Percentiles rank a stretch among this genome's conserved stretches.
Conservation (phyloP, 805 yeast species). For the Phaffomyces thermotolerans region DNA sequence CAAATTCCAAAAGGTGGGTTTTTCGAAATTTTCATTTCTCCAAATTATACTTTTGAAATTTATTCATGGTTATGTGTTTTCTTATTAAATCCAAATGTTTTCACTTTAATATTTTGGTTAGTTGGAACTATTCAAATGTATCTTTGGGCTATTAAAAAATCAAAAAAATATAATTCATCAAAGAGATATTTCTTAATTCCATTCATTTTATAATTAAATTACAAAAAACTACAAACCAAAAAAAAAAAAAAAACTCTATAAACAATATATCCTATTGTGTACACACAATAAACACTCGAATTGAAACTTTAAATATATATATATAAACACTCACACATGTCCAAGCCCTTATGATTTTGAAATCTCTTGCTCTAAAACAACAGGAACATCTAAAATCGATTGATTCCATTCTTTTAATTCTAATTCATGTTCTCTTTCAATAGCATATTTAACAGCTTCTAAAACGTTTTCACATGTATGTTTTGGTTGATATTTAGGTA, state of each 20-base stretch:
- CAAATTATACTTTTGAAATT: conserved; percentile 88
- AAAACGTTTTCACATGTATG: conserved; percentile 65
- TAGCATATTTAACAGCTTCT: conserved; percentile 78
- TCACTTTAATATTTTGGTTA: conserved; percentile 60
- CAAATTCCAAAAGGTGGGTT: conserved; percentile 68
- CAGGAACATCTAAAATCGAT: conserved; percentile 45
- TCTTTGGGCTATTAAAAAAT: conserved; percentile 87
- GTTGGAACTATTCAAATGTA: conserved; percentile 82
- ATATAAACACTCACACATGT: too few relatives aligned
- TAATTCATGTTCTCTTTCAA: conserved; percentile 68
- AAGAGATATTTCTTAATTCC: conserved; percentile 79
- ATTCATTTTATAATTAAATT: conserved; percentile 44
- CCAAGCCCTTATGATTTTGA: neutral
- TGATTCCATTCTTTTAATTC: conserved; percentile 74
- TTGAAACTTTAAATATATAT: too few relatives aligned
- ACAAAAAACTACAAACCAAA: neutral
- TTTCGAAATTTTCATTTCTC: conserved; percentile 76
- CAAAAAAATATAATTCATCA: conserved; percentile 51
- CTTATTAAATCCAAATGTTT: conserved; percentile 67
- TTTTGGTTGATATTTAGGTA: conserved; percentile 74
- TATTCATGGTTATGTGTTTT: conserved; percentile 69
- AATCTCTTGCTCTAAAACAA: conserved; percentile 23
- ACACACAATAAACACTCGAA: neutral
- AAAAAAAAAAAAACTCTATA: neutral
- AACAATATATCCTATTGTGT: neutral